phyloP scores from a whole-genome alignment of 768 basidiomycete genomes.

The Gyrodon lividus region DNA sequence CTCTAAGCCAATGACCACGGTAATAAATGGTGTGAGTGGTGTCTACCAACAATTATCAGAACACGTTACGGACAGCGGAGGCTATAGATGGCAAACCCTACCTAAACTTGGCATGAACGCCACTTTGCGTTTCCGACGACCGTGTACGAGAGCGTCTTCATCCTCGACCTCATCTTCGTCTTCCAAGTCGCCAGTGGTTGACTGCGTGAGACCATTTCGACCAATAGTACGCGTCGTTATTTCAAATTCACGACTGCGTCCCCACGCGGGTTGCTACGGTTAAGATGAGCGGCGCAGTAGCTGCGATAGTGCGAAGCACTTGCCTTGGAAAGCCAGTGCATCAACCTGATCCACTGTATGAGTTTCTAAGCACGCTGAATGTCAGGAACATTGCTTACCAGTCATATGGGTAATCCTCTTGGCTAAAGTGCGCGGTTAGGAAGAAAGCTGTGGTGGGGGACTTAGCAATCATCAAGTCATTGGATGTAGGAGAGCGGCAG shows the following conservation, averaged over 20 bases:
- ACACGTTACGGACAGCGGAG: constrained; percentile 11
- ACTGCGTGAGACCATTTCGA: constrained; percentile 61
- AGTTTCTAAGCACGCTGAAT: not conserved
- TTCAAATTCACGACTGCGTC: constrained; percentile 84
- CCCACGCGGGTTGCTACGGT: constrained; percentile 85
- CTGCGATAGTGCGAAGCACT: constrained; percentile 10
- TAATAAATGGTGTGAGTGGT: constrained; percentile 90
- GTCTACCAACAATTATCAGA: constrained; percentile 43
- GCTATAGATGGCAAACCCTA: constrained; percentile 34
- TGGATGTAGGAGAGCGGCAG: not conserved
- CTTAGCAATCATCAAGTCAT: constrained; percentile 12
- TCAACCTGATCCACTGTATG: constrained; percentile 51
- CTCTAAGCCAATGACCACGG: constrained; percentile 84
- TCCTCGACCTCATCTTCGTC: constrained; percentile 73
- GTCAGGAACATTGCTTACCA: constrained; percentile 46
- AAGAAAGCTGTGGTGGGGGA: constrained; percentile 62
- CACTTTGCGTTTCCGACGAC: constrained; percentile 73
- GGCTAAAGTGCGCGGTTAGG: constrained; percentile 84
- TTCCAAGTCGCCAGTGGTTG: constrained; percentile 73
- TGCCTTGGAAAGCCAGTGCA: constrained; percentile 88
- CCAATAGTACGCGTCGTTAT: constrained; percentile 77
- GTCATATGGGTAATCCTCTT: constrained; percentile 86
- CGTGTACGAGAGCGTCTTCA: constrained; percentile 58
- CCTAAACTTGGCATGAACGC: constrained; percentile 85
- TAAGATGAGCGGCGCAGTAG: constrained; percentile 15